A percentile compares a stretch with the other conserved stretches of the same genome.
phyloP scores from a whole-genome alignment of 352 stramenopile genomes.

The Blastocystis sp. region DNA sequence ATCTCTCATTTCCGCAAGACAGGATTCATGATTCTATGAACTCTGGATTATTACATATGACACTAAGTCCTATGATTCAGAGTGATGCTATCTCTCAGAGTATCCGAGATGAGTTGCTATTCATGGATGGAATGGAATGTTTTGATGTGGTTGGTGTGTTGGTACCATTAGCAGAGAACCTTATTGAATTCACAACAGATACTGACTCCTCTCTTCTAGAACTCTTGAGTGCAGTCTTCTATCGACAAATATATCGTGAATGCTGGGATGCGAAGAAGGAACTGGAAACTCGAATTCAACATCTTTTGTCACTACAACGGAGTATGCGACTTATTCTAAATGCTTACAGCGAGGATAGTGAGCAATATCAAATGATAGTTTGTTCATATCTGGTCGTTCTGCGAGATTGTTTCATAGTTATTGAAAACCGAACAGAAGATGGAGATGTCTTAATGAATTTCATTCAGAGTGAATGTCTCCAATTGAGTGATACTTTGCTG shows the following conservation, averaged over 20 bases:
- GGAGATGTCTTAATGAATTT: not conserved
- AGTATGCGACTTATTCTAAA: not conserved
- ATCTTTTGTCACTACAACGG: not conserved
- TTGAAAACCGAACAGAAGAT: not conserved
- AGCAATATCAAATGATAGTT: not conserved
- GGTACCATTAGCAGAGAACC: not conserved
- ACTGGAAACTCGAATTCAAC: not conserved
- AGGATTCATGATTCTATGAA: too few relatives aligned
- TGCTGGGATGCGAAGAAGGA: not conserved
- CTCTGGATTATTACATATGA: too few relatives aligned
- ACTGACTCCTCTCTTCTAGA: not conserved
- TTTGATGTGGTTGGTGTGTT: not conserved
- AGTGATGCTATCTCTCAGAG: too few relatives aligned
- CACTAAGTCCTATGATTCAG: too few relatives aligned
- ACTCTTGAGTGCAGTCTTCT: not conserved
- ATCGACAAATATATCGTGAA: not conserved
- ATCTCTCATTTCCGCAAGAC: too few relatives aligned
- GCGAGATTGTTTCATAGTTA: not conserved
- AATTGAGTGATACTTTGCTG: not conserved
- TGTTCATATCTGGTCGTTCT: not conserved
- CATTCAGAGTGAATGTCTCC: constrained; percentile 12
- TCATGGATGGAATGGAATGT: too few relatives aligned
- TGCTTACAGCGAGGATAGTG: not conserved
- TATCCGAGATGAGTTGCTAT: too few relatives aligned
- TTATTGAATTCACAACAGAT: not conserved